Percentiles rank a stretch among this genome's conserved stretches.
Evolutionary conservation across 2,329 filamentous ascomycete genomes (phyloP).

Genomic region (Chrysoporthe cubensis): DNA sequence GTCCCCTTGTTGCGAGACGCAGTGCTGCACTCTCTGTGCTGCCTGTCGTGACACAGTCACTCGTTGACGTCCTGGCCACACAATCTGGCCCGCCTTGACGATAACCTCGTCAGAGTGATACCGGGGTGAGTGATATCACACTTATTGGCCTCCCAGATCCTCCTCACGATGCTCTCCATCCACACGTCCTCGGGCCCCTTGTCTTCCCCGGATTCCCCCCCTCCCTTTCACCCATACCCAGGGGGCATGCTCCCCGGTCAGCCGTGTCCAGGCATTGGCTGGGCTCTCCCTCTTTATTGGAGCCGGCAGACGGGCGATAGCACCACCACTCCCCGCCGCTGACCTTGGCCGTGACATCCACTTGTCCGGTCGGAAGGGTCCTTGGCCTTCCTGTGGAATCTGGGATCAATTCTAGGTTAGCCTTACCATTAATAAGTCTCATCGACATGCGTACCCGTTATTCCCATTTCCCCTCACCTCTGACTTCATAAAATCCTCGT

Average conservation of each 20-base stretch:
- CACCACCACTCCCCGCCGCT: neutral
- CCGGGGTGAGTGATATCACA: neutral
- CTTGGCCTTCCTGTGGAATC: neutral
- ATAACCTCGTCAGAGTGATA: neutral
- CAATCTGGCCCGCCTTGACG: neutral
- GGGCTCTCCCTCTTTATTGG: neutral
- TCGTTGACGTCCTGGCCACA: neutral
- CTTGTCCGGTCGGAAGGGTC: neutral
- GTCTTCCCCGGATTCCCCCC: slow-evolving; percentile 7
- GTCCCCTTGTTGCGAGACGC: neutral
- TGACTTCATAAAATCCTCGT: neutral
- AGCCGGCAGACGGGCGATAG: neutral
- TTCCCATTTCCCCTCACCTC: neutral
- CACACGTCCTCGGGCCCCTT: neutral
- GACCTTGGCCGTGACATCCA: neutral
- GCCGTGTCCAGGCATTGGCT: neutral
- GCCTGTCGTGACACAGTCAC: neutral
- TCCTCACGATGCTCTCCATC: neutral
- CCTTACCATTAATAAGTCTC: neutral
- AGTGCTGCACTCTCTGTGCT: slow-evolving; percentile 14
- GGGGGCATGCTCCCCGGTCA: neutral
- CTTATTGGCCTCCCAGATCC: too few relatives aligned
- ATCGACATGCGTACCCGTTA: neutral
- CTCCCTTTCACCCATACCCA: neutral
- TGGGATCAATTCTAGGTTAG: neutral